These are phyloP conservation scores for Pleoardoris graminearum DNA, from an alignment of 2,329 filamentous ascomycete species.

Conservation along the genomic window DNA sequence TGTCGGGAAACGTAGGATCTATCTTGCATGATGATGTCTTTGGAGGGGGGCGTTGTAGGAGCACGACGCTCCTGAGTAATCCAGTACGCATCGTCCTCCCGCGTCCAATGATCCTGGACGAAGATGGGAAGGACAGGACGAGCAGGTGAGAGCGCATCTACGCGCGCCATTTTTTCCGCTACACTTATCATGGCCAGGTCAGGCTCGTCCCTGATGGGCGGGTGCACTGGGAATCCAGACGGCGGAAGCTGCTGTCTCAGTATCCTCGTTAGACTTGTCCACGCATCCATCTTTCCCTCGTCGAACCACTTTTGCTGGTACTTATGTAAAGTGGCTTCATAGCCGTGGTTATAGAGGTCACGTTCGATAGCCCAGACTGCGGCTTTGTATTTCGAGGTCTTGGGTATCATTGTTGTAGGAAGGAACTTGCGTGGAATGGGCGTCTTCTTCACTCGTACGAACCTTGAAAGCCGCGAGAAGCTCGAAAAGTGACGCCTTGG, in stretches of 20 bases:
- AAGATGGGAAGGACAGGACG: slow-evolving; percentile 11
- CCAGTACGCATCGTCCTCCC: slow-evolving; percentile 30
- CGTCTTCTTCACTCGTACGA: slow-evolving; percentile 13
- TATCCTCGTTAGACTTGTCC: slow-evolving; percentile 16
- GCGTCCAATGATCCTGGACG: slow-evolving; percentile 33
- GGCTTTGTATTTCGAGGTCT: slow-evolving; percentile 9
- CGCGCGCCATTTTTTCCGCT: slow-evolving; percentile 27
- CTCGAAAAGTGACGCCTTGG: background rate
- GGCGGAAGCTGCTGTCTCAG: slow-evolving; percentile 23
- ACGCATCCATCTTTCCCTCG: slow-evolving; percentile 19
- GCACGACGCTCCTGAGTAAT: slow-evolving; percentile 14
- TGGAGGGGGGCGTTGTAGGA: background rate
- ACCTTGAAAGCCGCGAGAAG: background rate
- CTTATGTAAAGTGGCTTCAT: slow-evolving; percentile 11
- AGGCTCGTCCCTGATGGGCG: slow-evolving; percentile 17
- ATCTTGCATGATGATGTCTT: background rate
- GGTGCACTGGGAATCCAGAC: slow-evolving; percentile 24
- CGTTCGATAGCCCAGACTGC: slow-evolving; percentile 19
- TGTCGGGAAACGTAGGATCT: background rate
- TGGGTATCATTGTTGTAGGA: background rate
- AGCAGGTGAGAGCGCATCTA: slow-evolving; percentile 13
- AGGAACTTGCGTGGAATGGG: slow-evolving; percentile 9
- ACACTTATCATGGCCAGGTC: slow-evolving; percentile 12
- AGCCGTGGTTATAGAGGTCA: slow-evolving; percentile 21
- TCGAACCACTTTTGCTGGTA: slow-evolving; percentile 13